These are phyloP conservation scores for Claviceps pazoutovae DNA, from an alignment of 2,329 filamentous ascomycete genomes.

Conservation along the genomic window DNA sequence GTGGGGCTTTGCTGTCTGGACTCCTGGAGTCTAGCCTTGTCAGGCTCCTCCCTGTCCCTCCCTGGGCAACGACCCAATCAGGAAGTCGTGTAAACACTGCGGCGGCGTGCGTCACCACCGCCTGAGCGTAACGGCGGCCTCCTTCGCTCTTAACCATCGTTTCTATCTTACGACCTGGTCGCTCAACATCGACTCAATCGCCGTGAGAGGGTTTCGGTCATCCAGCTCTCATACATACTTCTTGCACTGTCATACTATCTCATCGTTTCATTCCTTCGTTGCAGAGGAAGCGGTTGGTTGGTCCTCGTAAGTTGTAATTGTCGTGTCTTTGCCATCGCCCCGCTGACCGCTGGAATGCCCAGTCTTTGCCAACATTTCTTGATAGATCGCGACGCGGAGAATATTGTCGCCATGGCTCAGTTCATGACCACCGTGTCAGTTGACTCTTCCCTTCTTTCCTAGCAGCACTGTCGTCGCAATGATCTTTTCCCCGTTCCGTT, in stretches of 20 bases:
- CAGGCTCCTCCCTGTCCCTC: not conserved
- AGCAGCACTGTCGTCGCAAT: conserved; percentile 10
- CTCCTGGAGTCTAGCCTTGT: no score
- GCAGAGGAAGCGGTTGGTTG: not conserved
- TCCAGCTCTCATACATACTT: not conserved
- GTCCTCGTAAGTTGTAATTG: not conserved
- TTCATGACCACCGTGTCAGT: conserved; percentile 31
- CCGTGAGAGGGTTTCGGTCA: not conserved
- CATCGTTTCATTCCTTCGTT: not conserved
- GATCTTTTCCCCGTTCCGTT: conserved; percentile 13
- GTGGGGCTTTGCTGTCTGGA: no score
- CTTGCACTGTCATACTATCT: no score
- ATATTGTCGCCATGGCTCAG: conserved; percentile 22
- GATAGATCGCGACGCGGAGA: conserved; percentile 5
- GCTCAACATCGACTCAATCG: not conserved
- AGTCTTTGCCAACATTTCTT: conserved; percentile 5
- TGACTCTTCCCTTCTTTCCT: conserved; percentile 2
- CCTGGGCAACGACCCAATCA: conserved; percentile 7
- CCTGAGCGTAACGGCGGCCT: not conserved
- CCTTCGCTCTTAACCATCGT: not conserved
- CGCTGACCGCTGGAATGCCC: conserved; percentile 29
- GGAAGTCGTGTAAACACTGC: conserved; percentile 6
- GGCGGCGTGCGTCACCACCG: conserved; percentile 3
- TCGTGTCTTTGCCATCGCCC: conserved; percentile 17
- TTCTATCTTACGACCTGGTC: not conserved